A percentile compares a stretch with the other conserved stretches of the same genome.
These are phyloP conservation scores for Tricholoma furcatifolium DNA, from an alignment of 768 basidiomycete genomes.

Conservation along the genomic window DNA sequence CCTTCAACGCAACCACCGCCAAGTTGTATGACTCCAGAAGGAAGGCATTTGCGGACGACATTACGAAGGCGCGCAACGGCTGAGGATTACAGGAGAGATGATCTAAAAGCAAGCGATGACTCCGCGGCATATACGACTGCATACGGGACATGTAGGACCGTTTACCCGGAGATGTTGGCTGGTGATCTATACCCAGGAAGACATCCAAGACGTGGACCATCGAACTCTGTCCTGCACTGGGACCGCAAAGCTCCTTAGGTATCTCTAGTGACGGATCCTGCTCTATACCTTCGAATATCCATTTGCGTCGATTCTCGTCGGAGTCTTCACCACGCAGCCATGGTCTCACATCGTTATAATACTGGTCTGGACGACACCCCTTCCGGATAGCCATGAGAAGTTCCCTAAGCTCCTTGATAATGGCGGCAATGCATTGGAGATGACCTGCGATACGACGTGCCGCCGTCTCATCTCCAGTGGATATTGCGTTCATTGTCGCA, in stretches of 20 bases:
- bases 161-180: conserved; percentile 23
- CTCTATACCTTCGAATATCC: conserved; percentile 63
- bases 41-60: conserved; percentile 20
- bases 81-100: conserved; percentile 63
- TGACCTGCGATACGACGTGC: conserved; percentile 62
- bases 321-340: conserved; percentile 80
- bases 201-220: conserved; percentile 73
- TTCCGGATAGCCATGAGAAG: conserved; percentile 65
- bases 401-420: conserved; percentile 61
- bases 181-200: conserved; percentile 67
- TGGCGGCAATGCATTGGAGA: conserved; percentile 56
- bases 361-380: conserved; percentile 70
- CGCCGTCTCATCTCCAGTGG: conserved; percentile 70
- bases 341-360: conserved; percentile 71
- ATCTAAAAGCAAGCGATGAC: conserved; percentile 74
- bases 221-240: conserved; percentile 81
- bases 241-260: conserved; percentile 66
- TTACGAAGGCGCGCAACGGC: conserved; percentile 58
- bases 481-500: conserved; percentile 82
- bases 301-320: conserved; percentile 36
- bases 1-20: conserved; percentile 63
- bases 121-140: conserved; percentile 81
- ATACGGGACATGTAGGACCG: conserved; percentile 64
- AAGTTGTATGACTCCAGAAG: conserved; percentile 60
- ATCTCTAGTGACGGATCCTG: conserved; percentile 38